phyloP scores from a whole-genome alignment of 148 eudicot species.

The Chenopodium suecicum region DNA sequence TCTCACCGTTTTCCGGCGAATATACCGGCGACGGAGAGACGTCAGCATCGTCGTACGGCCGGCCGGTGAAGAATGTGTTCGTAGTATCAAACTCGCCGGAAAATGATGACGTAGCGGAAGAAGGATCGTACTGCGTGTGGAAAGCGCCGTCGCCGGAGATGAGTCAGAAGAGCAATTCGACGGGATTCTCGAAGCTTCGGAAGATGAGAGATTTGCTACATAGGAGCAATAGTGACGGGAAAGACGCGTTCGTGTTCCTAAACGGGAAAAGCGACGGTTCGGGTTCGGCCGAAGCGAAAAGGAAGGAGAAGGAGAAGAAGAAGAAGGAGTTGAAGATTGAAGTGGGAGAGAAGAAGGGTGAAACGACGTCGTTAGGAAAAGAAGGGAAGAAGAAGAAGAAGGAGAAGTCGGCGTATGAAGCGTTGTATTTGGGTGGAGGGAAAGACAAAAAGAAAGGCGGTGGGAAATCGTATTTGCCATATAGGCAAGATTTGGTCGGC shows the following conservation, averaged over 20 bases:
- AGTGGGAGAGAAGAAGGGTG: conserved; percentile 15
- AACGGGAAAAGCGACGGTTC: conserved; percentile 17
- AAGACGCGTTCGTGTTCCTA: conserved; percentile 70
- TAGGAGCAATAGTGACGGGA: conserved; percentile 78
- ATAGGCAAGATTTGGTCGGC: conserved; percentile 73
- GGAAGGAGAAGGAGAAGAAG: not conserved
- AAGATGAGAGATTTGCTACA: conserved; percentile 52
- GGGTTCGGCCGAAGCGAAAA: conserved; percentile 18
- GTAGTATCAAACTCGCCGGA: conserved; percentile 36
- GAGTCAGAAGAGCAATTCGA: conserved; percentile 83
- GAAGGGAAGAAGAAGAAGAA: conserved; percentile 8
- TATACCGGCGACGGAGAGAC: not conserved
- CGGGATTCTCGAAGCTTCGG: conserved; percentile 88
- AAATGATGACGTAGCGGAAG: conserved; percentile 24
- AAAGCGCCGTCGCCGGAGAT: conserved; percentile 33
- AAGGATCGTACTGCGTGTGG: conserved; percentile 57
- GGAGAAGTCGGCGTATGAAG: conserved; percentile 53
- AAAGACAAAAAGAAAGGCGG: conserved; percentile 36
- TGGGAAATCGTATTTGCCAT: conserved; percentile 70
- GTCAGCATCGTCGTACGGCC: conserved; percentile 18
- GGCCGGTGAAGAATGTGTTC: conserved; percentile 59
- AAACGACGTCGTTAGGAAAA: conserved; percentile 26
- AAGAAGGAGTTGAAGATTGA: not conserved
- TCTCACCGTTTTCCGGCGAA: conserved; percentile 37
- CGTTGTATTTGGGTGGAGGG: conserved; percentile 44